Percentiles rank a stretch among this genome's conserved stretches.
phyloP scores from a whole-genome alignment of 2,329 filamentous ascomycete genomes.

The Plectosphaerella cucumerina region DNA sequence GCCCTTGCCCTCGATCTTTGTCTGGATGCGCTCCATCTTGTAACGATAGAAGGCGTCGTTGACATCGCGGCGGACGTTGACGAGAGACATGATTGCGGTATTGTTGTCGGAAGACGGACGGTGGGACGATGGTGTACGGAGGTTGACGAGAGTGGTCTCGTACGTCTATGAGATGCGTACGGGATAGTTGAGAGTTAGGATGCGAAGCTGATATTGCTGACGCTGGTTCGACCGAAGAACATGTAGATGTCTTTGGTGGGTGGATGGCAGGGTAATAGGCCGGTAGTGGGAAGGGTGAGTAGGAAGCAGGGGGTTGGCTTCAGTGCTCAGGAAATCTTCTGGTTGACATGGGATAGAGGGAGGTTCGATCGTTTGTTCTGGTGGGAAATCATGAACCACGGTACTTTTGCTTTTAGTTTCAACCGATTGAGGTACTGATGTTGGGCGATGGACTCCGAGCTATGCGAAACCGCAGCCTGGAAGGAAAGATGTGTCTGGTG shows the following conservation, averaged over 20 bases:
- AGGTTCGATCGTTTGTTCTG: constrained; percentile 40
- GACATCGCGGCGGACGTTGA: constrained; percentile 98
- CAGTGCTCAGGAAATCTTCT: constrained; percentile 50
- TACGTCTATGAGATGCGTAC: constrained; percentile 5
- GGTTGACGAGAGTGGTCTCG: constrained; percentile 5
- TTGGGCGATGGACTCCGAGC: constrained; percentile 86
- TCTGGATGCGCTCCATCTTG: constrained; percentile 99
- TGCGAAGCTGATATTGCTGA: constrained; percentile 17
- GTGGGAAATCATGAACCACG: constrained; percentile 56
- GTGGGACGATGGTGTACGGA: background rate
- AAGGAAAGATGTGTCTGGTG: constrained; percentile 89
- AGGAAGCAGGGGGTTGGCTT: constrained; percentile 35
- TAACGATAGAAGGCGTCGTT: constrained; percentile 99
- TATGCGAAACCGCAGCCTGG: constrained; percentile 97
- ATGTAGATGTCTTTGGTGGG: constrained; percentile 8
- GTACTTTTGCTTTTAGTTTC: constrained; percentile 47
- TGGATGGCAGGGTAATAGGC: constrained; percentile 1
- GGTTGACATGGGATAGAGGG: constrained; percentile 53
- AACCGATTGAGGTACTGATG: constrained; percentile 83
- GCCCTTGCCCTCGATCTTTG: constrained; percentile 99
- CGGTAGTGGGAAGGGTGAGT: background rate
- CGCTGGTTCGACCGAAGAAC: constrained; percentile 7
- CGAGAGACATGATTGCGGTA: constrained; percentile 80
- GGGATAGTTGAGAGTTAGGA: constrained; percentile 11
- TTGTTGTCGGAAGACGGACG: constrained; percentile 16